Evolutionary conservation across 1,284 basidiomycete genomes (phyloP).

Genomic region (Athelia psychrophila): DNA sequence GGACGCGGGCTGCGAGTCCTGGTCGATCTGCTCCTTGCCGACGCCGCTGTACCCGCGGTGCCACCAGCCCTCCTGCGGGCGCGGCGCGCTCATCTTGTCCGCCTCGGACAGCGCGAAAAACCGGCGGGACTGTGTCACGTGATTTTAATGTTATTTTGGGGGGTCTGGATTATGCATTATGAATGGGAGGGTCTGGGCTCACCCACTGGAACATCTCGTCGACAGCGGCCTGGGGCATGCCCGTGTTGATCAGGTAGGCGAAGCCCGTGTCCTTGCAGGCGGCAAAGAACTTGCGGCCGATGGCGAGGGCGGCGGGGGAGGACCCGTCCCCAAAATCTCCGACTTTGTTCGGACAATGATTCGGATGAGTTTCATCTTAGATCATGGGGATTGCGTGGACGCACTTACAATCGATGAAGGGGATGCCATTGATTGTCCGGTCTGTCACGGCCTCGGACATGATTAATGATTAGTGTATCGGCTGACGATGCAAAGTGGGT

Average conservation of each 20-base stretch:
- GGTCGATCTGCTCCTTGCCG: conserved; percentile 9
- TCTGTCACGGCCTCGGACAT: too few relatives aligned
- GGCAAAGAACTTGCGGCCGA: not conserved
- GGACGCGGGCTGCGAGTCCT: conserved; percentile 9
- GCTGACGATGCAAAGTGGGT: too few relatives aligned
- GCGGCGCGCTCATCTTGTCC: conserved; percentile 31
- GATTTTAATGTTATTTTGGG: not conserved
- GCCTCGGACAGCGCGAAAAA: conserved; percentile 31
- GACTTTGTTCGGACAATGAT: not conserved
- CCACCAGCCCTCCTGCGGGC: conserved; percentile 27
- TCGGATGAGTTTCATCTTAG: too few relatives aligned
- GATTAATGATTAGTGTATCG: too few relatives aligned
- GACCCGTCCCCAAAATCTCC: not conserved
- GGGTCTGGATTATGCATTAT: too few relatives aligned
- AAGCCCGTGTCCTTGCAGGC: conserved; percentile 26
- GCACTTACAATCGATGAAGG: not conserved
- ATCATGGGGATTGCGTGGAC: not conserved
- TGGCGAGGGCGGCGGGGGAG: not conserved
- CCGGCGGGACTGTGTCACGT: conserved; percentile 5
- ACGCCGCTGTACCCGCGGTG: conserved; percentile 21
- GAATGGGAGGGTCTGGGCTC: conserved; percentile 6
- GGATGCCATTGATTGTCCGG: not conserved
- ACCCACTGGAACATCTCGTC: conserved; percentile 30
- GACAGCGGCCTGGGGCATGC: conserved; percentile 26
- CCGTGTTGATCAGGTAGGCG: conserved; percentile 33